phyloP scores from a whole-genome alignment of 1,284 basidiomycete genomes.

The Mycena sp. region DNA sequence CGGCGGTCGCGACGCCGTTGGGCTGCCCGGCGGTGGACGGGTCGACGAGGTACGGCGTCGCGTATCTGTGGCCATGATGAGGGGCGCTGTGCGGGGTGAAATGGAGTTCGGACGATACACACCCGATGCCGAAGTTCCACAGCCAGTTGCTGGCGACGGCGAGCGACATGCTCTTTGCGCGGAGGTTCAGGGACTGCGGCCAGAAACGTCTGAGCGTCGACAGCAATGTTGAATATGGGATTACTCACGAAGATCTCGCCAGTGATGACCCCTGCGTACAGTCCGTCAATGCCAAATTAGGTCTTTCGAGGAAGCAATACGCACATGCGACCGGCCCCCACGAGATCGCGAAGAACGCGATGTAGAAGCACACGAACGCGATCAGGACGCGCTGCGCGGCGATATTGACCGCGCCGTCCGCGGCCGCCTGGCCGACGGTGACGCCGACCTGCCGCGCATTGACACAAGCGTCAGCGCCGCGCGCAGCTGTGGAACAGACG shows the following conservation, averaged over 20 bases:
- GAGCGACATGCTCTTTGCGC: conserved; percentile 83
- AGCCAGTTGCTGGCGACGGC: conserved; percentile 76
- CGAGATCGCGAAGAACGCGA: conserved; percentile 77
- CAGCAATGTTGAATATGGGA: neutral
- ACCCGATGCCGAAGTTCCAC: conserved; percentile 72
- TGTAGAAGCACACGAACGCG: conserved; percentile 63
- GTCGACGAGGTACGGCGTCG: conserved; percentile 83
- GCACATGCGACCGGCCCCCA: conserved; percentile 85
- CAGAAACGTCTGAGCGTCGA: neutral
- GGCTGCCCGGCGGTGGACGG: conserved; percentile 33
- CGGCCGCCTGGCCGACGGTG: conserved; percentile 33
- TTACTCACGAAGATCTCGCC: conserved; percentile 68
- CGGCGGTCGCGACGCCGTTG: conserved; percentile 50
- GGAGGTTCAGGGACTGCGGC: conserved; percentile 60
- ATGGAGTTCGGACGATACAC: too few relatives aligned
- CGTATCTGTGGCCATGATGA: too few relatives aligned
- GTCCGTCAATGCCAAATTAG: too few relatives aligned
- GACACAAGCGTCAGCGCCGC: too few relatives aligned
- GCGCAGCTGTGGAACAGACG: conserved; percentile 45
- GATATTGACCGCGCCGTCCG: conserved; percentile 22
- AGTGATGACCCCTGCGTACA: conserved; percentile 82
- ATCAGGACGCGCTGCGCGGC: conserved; percentile 58
- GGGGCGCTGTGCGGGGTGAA: too few relatives aligned
- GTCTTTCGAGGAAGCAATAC: too few relatives aligned
- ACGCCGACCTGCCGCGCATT: conserved; percentile 31